Base-by-base conservation (phyloP, 345 rosid species). In the Acer yangbiense region DNA sequence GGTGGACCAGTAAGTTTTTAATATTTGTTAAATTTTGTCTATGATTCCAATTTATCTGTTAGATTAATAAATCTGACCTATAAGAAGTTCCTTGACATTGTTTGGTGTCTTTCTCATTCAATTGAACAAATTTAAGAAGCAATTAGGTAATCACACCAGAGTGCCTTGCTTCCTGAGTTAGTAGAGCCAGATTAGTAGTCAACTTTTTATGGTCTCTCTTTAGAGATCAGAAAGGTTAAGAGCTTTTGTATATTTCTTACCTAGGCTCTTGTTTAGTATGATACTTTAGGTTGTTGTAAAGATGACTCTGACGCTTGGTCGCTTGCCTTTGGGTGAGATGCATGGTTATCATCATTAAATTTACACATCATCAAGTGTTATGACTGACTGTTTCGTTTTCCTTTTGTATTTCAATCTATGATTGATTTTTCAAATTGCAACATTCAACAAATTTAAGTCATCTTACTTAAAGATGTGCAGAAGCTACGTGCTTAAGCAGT, bases 1-100 rank as follows among this genome's bases (percentile, higher is more conserved):
- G 98, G 99, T 77, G 99, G 99, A 68, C 97, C 97, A 1, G 98
- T 95, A 85, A 86, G 91, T 74, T 72, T 57, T 27, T 18, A 27
- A 65, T 46, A 57, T 72, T 10, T 44, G 35, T 76, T 54, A 16
- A 43, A 23, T 13, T 13, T 46, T 41, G 27, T 60, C 41, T 70
- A 13, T 41, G n/a, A 54, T 43, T 43, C 68, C 66, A 60, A 20
- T 60, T 20, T 7, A 21, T 70, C 14, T 61, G 41, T 63, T 21
- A 4, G 41, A 35, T 3, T 75, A 1, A 23, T 55, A 8, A 39
- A 61, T 17, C 43, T 58, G 25, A 6, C 68, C 35, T 16, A 61
- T 61, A 73, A 8, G 48, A 73, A 8, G 48, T 60, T 23, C 17
- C 20, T 4, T 23, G 29, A 23, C 27, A 58, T 60, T 60, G 65